These are phyloP conservation scores for Botrytis porri DNA, from an alignment of 2,329 filamentous ascomycete genomes.

Conservation along the genomic window DNA sequence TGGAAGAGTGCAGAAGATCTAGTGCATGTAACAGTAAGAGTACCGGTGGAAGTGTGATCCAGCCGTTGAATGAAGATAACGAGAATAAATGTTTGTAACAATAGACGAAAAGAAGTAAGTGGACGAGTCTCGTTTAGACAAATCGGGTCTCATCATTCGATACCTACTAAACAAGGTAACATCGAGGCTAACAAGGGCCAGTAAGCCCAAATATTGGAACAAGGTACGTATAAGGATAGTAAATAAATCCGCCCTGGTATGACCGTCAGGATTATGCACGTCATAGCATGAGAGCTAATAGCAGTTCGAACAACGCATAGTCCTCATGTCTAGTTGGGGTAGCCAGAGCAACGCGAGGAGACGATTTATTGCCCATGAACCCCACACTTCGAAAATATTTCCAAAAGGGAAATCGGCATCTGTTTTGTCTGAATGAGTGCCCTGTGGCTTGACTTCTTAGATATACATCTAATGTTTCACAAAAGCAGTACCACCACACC, in stretches of 20 bases:
- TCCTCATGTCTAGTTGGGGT: not conserved
- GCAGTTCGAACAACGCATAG: conserved; percentile 6
- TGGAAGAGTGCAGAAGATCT: conserved; percentile 4
- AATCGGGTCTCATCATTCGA: conserved; percentile 1
- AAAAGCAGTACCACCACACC: not conserved
- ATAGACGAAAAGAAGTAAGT: conserved; percentile 14
- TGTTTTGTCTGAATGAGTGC: not conserved
- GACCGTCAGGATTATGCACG: not conserved
- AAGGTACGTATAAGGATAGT: conserved; percentile 10
- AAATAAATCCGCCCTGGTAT: not conserved
- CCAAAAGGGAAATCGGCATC: not conserved
- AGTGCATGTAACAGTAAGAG: conserved; percentile 10
- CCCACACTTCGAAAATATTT: not conserved
- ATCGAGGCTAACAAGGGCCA: not conserved
- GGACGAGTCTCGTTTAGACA: conserved; percentile 10
- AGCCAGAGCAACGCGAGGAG: not conserved
- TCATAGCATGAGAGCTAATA: conserved; percentile 12
- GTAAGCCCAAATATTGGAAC: conserved; percentile 14
- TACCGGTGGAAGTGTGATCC: conserved; percentile 14
- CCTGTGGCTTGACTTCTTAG: conserved; percentile 9
- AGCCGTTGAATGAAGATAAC: conserved; percentile 18
- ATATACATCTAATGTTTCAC: conserved; percentile 13
- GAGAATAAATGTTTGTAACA: not conserved
- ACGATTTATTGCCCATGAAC: not conserved
- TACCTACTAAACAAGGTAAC: conserved; percentile 3